Evolutionary conservation across 2,329 filamentous ascomycete genomes (phyloP).

Genomic region (Aspergillus versicolor): DNA sequence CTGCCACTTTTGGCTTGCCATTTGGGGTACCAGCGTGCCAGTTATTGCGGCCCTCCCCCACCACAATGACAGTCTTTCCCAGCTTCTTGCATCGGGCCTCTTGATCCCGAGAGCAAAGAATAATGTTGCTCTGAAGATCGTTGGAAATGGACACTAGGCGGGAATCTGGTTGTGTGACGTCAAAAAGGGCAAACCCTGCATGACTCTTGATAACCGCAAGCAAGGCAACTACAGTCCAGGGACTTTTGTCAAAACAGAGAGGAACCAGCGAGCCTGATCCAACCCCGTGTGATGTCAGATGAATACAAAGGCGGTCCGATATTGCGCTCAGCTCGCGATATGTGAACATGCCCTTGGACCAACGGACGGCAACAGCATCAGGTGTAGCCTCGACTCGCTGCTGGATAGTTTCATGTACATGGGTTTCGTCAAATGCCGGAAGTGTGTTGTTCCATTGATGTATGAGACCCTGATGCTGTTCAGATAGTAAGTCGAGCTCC

Average conservation of each 20-base stretch:
- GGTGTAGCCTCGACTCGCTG: background rate
- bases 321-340: background rate
- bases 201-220: background rate
- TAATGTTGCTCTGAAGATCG: too few species aligned
- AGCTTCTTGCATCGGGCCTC: background rate
- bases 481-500: too few species aligned
- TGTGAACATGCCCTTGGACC: background rate
- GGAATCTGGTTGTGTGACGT: background rate
- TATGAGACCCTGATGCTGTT: too few species aligned
- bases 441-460: too few species aligned
- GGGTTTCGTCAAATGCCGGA: too few species aligned
- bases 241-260: background rate
- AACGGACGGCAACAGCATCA: background rate
- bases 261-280: background rate
- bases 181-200: background rate
- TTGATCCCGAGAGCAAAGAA: too few species aligned
- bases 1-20: too few species aligned
- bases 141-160: too few species aligned
- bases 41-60: background rate
- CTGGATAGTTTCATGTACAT: too few species aligned
- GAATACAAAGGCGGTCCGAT: background rate
- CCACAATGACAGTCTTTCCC: background rate
- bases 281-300: background rate
- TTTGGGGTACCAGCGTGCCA: too few species aligned
- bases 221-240: background rate